phyloP scores from a whole-genome alignment of 352 stramenopile genomes.

The Globisporangium spiculum region DNA sequence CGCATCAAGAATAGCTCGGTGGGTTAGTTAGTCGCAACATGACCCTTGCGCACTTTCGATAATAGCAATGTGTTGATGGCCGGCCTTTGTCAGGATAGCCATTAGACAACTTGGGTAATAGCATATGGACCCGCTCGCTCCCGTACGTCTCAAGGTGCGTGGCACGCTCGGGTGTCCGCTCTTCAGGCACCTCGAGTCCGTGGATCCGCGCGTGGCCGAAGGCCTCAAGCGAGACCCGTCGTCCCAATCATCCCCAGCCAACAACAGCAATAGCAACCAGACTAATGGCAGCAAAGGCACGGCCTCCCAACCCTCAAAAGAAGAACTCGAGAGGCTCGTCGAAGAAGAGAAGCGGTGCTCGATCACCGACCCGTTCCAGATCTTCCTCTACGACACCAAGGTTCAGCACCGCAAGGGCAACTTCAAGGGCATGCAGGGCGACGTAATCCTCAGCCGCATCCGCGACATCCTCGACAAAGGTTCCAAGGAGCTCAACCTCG shows the following conservation, averaged over 20 bases:
- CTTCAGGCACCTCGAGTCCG: constrained; percentile 37
- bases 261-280: background rate
- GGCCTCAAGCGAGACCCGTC: constrained; percentile 33
- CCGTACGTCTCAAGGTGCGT: constrained; percentile 34
- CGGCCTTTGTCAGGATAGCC: background rate
- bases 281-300: background rate
- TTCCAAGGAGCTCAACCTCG: constrained; percentile 45
- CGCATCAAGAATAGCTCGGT: background rate
- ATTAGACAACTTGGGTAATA: background rate
- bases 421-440: constrained; percentile 60
- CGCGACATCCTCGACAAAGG: constrained; percentile 34
- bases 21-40: background rate
- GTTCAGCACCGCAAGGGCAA: constrained; percentile 58
- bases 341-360: constrained; percentile 59
- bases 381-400: constrained; percentile 64
- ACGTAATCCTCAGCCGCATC: constrained; percentile 52
- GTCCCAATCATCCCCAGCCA: background rate
- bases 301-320: background rate
- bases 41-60: background rate
- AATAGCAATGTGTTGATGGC: no score
- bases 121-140: constrained; percentile 10
- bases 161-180: constrained; percentile 46
- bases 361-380: constrained; percentile 64
- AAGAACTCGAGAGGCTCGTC: constrained; percentile 46
- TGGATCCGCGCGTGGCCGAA: constrained; percentile 62